Evolutionary conservation across 768 basidiomycete species (phyloP), one percentile per base, ranked within the genome.

Genomic region (Agrocybe chaxingu): DNA sequence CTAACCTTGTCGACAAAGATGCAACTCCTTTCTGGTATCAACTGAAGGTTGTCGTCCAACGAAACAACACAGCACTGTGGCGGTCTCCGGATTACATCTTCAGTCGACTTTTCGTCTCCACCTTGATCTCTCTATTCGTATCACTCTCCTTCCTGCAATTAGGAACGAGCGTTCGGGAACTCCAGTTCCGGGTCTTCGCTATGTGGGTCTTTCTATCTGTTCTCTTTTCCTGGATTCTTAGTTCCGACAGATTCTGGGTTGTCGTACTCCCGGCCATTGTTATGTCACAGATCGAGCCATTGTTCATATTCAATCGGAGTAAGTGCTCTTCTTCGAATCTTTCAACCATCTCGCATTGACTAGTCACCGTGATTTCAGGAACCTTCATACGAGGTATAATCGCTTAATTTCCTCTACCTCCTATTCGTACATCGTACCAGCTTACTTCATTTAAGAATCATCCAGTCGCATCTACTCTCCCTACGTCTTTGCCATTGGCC

Each of bases 381-480:
- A 70, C 65, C 29, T 78, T 76, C 57, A 71, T 72, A 45, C 59
- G 70, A 59, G 67, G 62, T 65, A 48, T 6, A 35, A 24, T 24
- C 24, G 3, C 24, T 42, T 30, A 16, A 2, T 19, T 11, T 2
- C 29, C 11, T 36, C 29, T 16, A 29, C 13, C 13, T 19, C n/a
- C 44, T n/a, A 5, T 24, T 43, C 18, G 34, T 1, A 12, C 18
- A 34, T 31, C 24, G 31, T 33, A 8, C 32, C 40, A 10, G 36
- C 45, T 2, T 8, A 35, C 3, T 13, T 46, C 8, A 24, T 24
- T 44, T 7, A 12, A 75, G 91, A 93, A 69, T 77, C 88, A 0
- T 88, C 85, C 2, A 89, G 87, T 68, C 81, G 87, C 52, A 93
- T 94, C 61, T 94, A 94, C 67, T 88, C 85, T 0, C 85, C 89